Evolutionary conservation across 2,329 filamentous ascomycete species (phyloP).

Genomic region (Ascochyta fabae): DNA sequence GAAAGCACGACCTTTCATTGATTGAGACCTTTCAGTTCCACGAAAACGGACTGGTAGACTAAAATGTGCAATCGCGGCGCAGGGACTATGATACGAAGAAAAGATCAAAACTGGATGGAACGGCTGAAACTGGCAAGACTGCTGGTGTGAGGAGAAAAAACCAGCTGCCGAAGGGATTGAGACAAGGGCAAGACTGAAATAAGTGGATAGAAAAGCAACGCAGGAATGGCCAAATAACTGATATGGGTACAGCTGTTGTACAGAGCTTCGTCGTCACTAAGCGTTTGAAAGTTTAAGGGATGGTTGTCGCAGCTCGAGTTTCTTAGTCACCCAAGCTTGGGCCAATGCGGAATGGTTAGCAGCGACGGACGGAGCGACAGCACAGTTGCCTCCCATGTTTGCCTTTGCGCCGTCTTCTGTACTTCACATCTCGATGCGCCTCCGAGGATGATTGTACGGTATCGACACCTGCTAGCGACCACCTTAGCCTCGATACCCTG

Average conservation of each 20-base stretch:
- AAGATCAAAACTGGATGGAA: not conserved
- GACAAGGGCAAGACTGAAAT: slow-evolving; percentile 12
- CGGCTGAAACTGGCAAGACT: slow-evolving; percentile 18
- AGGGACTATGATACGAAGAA: not conserved
- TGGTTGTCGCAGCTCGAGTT: slow-evolving; percentile 12
- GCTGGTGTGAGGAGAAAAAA: slow-evolving; percentile 14
- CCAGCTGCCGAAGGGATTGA: not conserved
- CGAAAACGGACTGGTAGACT: slow-evolving; percentile 6
- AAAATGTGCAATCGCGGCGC: not conserved
- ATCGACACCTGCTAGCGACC: slow-evolving; percentile 46
- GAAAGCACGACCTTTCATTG: slow-evolving; percentile 18
- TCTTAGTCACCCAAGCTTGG: slow-evolving; percentile 26
- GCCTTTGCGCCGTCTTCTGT: slow-evolving; percentile 27
- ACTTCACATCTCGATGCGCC: slow-evolving; percentile 36
- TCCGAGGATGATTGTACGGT: slow-evolving; percentile 51
- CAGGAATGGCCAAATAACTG: not conserved
- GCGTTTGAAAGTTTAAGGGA: not conserved
- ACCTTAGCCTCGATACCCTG: slow-evolving; percentile 46
- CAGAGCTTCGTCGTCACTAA: not conserved
- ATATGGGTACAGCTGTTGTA: not conserved
- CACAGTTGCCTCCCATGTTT: slow-evolving; percentile 21
- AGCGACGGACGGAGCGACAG: slow-evolving; percentile 16
- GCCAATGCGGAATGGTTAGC: slow-evolving; percentile 17
- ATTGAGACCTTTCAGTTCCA: not conserved
- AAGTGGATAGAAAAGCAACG: slow-evolving; percentile 1